Evolutionary conservation across 495 filamentous ascomycete genomes (phyloP), one percentile per base, ranked within the genome.

Genomic region (Aspergillus cavernicola): DNA sequence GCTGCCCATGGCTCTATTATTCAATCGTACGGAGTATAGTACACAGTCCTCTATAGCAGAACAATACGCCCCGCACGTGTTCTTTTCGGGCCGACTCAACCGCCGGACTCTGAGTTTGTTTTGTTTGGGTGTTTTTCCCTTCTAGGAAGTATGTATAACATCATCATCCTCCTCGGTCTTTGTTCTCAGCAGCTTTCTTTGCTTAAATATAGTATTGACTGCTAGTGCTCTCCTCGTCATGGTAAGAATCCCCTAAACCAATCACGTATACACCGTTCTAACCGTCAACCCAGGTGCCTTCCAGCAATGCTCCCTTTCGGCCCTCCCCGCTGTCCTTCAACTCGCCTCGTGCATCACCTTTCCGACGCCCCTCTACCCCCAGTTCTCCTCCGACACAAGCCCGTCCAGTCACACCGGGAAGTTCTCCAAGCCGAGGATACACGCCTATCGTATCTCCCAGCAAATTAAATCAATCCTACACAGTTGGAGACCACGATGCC

Each of bases 321-420:
- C 85, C 86, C 15, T 88, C 86, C 10, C 82, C 85, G 13, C 69
- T 88, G 44, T 86, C 83, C 37, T 86, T 84, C 68, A 81, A 80
- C 58, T 84, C 83, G 19, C 82, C 81, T 35, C 77, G 87, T 66
- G 80, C 80, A 47, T 89, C 87, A 6, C 87, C 87, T n/a, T 91
- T 91, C 63, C 83, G 85, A 10, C 79, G 86, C 44, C 83, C 84
- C 3, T 76, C 73, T 4, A 75, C 73, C 1, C 70, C 71, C 42
- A 70, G 68, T 59, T 75, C 76, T 59, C 66, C 78, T 59, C 66
- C 77, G 32, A 64, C 68, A 36, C 62, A 64, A 59, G 66, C 62
- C 15, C 66, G 66, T 10, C 64, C 58, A 8, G 58, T 49, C 11
- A 76, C 74, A 1, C 71, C 73, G 12, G 70, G 71, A 23, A 75